Evolutionary conservation across 352 stramenopile genomes (phyloP), one percentile per base, ranked within the genome.

Genomic region (Elongisporangium prolatum): DNA sequence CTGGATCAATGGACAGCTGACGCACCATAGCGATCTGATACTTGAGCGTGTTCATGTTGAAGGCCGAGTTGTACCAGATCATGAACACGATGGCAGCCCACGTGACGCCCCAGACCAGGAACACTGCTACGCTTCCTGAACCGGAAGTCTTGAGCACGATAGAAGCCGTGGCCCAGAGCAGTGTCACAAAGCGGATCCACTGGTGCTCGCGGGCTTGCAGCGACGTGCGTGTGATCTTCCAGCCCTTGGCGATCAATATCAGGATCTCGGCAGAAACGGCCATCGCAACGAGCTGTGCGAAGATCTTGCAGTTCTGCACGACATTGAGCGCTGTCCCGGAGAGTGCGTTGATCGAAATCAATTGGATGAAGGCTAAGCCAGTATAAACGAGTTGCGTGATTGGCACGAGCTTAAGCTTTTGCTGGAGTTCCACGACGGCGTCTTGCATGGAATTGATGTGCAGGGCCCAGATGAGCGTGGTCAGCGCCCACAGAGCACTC

Each of bases 41-140:
- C 38, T 75, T 77, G 59, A 89, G 75, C 75, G 84, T 80, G 60
- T 86, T 86, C 47, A 86, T 64, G 50, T 89, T 86, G 63, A 86
- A 84, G 0, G 75, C 69, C 37, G 77, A 85, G 61, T 84, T 81
- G 68, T 85, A 86, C 80, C 77, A 88, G 52, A 88, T 62, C 71
- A 86, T 77, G 53, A 86, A 86, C 22, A 88, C 75, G 2, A 89
- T 57, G 4, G 59, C 69, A 8, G 71, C 71, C 75, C 75, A 89
- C 0, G 80, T 68, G 4, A 82, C 52, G 3, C 72, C 77, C 79
- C 74, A 89, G 5, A 86, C 58, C 16, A 86, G 34, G 21, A 86
- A 72, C 21, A 88, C 54, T 4, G 66, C 65, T 37, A 80, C 54
- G 56, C 85, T 67, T 44, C 69, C 64, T 9, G 69, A 51, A 20